Evolutionary conservation across 78 protist species (phyloP).

Genomic region (Andalucia godoyi): DNA sequence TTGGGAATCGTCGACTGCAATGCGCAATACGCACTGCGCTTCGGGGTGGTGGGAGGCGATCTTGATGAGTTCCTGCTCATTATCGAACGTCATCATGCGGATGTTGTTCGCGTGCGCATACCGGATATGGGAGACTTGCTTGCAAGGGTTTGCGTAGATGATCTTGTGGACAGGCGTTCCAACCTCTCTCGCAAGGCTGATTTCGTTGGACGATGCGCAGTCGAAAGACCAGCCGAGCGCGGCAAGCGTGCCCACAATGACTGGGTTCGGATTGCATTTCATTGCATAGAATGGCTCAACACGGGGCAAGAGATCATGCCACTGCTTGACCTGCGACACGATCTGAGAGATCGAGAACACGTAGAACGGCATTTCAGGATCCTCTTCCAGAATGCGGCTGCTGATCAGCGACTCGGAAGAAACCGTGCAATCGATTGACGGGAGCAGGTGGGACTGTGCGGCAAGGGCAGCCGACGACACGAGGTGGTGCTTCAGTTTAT

Average conservation of each 20-base stretch:
- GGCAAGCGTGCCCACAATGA: constrained; percentile 43
- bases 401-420: too few relatives aligned
- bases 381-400: too few relatives aligned
- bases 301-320: constrained; percentile 50
- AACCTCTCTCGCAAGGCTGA: constrained; percentile 18
- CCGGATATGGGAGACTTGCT: constrained; percentile 37
- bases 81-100: constrained; percentile 73
- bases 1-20: constrained; percentile 69
- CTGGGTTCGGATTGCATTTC: constrained; percentile 73
- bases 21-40: constrained; percentile 73
- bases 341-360: constrained; percentile 2
- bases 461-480: too few relatives aligned
- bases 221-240: constrained; percentile 72
- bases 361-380: constrained; percentile 12
- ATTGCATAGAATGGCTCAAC: constrained; percentile 78
- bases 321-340: constrained; percentile 33
- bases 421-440: too few relatives aligned
- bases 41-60: constrained; percentile 61
- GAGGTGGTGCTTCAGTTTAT: too few relatives aligned
- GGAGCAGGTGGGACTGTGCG: too few relatives aligned
- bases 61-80: constrained; percentile 78
- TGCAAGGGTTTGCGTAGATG: constrained; percentile 89
- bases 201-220: constrained; percentile 72
- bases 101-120: constrained; percentile 46
- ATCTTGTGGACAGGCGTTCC: constrained; percentile 51